Percentiles rank a stretch among this genome's conserved stretches.
Conservation (phyloP, 805 yeast species). For the Starmerella bombicola region DNA sequence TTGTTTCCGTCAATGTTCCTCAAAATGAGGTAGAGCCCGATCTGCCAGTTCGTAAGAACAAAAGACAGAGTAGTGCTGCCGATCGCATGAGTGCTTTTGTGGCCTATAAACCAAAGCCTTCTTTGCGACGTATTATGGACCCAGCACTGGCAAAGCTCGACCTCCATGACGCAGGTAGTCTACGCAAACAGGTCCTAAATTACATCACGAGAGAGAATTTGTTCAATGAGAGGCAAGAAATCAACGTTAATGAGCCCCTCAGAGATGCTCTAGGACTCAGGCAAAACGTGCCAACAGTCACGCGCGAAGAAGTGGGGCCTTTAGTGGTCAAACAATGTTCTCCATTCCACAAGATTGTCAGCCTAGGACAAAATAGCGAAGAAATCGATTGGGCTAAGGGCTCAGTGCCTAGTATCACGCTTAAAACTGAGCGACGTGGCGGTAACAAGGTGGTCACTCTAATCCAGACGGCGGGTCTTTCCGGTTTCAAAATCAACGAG, state of each 20-base stretch:
- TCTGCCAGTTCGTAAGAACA: slow-evolving; percentile 8
- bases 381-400: slow-evolving; percentile 45
- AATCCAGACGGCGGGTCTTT: slow-evolving; percentile 45
- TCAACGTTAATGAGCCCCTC: slow-evolving; percentile 46
- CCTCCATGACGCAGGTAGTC: slow-evolving; percentile 31
- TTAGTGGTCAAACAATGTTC: slow-evolving; percentile 37
- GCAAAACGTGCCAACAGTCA: slow-evolving; percentile 23
- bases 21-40: slow-evolving; percentile 9
- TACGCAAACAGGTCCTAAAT: slow-evolving; percentile 40
- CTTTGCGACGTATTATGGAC: slow-evolving; percentile 18
- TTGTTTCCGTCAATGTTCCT: slow-evolving; percentile 37
- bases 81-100: slow-evolving; percentile 20
- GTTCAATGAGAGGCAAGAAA: slow-evolving; percentile 37
- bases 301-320: slow-evolving; percentile 31
- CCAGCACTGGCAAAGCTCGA: slow-evolving; percentile 20
- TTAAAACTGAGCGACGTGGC: slow-evolving; percentile 61
- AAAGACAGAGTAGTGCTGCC: slow-evolving; percentile 6
- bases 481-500: slow-evolving; percentile 51
- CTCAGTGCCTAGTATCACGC: slow-evolving; percentile 47
- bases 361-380: slow-evolving; percentile 34
- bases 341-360: slow-evolving; percentile 36
- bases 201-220: slow-evolving; percentile 47
- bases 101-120: slow-evolving; percentile 25
- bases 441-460: slow-evolving; percentile 74
- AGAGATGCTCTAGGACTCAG: slow-evolving; percentile 34